A percentile compares a stretch with the other conserved stretches of the same genome.
These are phyloP conservation scores for Penicillium lividum DNA, from an alignment of 495 filamentous ascomycete genomes.

Conservation along the genomic window DNA sequence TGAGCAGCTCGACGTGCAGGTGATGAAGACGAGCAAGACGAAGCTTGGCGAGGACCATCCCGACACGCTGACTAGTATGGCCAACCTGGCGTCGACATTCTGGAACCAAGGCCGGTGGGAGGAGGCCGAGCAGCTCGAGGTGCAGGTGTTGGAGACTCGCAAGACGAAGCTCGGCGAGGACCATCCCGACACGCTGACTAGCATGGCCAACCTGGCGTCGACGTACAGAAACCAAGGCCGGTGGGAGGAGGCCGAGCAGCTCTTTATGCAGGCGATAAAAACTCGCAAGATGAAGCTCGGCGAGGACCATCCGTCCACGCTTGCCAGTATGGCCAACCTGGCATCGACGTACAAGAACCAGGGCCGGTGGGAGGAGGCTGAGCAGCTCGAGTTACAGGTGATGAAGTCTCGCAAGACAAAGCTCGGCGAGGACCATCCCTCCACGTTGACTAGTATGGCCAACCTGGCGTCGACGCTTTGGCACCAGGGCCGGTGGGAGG, in stretches of 20 bases:
- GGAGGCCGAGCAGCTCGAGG: neutral
- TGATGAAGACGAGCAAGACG: neutral
- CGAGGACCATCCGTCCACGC: neutral
- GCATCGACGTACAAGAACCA: neutral
- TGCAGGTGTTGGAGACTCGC: neutral
- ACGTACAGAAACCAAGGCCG: neutral
- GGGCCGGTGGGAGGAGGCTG: neutral
- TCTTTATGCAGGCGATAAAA: neutral
- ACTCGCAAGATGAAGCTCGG: slow-evolving; percentile 3
- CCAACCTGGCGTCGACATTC: neutral
- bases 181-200: neutral
- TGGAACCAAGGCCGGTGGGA: neutral
- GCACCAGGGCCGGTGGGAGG: neutral
- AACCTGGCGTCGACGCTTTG: too few species aligned
- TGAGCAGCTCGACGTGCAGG: neutral
- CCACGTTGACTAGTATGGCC: neutral
- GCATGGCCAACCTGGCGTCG: neutral
- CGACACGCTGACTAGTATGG: neutral
- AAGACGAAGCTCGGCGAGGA: neutral
- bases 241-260: slow-evolving; percentile 1
- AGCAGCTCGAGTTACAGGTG: neutral
- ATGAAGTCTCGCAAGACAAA: neutral
- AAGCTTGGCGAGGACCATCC: slow-evolving; percentile 2
- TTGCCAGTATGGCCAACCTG: neutral
- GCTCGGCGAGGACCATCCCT: neutral